Evolutionary conservation across 306 rosid genomes (phyloP).

Genomic region (cucumber (Cucumis sativus)): Cucumber_9930_V3 NC_026656.2:3278001-3278500

Average conservation of each 20-base stretch:
- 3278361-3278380: neutral
- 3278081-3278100: neutral
- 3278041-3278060: neutral
- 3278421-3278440: conserved; percentile 53
- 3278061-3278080: neutral
- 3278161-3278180: neutral
- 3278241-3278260: neutral
- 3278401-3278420: conserved; percentile 31
- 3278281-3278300: neutral
- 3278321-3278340: neutral
- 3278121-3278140: conserved; percentile 24
- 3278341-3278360: neutral
- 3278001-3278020: conserved; percentile 22
- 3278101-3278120: neutral
- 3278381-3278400: conserved; percentile 54
- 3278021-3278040: neutral
- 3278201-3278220: neutral
- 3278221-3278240: neutral
- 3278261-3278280: neutral
- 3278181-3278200: neutral
- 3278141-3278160: conserved; percentile 46
- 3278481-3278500: conserved; percentile 96
- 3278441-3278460: conserved; percentile 80
- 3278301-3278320: neutral
- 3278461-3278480: conserved; percentile 91